A percentile compares a stretch with the other conserved stretches of the same genome.
phyloP scores from a whole-genome alignment of 371 early-diverging fungal species.

The Mortierella sp. region DNA sequence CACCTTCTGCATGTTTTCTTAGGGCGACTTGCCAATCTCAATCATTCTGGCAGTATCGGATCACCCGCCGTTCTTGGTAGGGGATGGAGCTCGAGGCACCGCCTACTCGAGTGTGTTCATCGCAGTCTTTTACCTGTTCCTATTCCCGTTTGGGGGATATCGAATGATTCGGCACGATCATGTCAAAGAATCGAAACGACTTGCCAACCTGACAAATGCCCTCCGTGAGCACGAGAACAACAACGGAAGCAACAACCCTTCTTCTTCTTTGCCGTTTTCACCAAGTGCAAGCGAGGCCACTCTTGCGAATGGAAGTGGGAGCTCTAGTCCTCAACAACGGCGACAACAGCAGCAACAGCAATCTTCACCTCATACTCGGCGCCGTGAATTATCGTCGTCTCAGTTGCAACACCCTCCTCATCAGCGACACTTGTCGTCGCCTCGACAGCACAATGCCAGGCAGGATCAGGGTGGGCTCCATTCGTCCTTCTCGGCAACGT shows the following conservation, averaged over 20 bases:
- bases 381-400: background rate
- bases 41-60: constrained; percentile 56
- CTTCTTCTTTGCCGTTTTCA: background rate
- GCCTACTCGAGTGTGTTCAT: constrained; percentile 58
- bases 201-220: constrained; percentile 16
- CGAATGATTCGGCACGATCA: constrained; percentile 51
- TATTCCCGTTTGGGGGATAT: constrained; percentile 59
- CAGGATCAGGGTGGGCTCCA: constrained; percentile 21
- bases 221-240: constrained; percentile 4
- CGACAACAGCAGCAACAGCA: constrained; percentile 8
- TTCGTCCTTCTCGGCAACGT: constrained; percentile 45
- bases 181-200: constrained; percentile 49
- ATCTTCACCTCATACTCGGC: background rate
- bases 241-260: background rate
- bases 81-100: constrained; percentile 54
- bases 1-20: background rate
- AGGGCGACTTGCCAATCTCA: constrained; percentile 61
- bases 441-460: background rate
- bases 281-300: constrained; percentile 11
- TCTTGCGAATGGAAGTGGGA: background rate
- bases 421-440: constrained; percentile 1
- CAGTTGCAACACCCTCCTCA: background rate
- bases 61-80: constrained; percentile 55
- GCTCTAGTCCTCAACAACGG: background rate
- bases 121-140: constrained; percentile 53